Base-by-base conservation (phyloP, 495 filamentous ascomycete genomes). In the Diplogelasinospora grovesii region DNA sequence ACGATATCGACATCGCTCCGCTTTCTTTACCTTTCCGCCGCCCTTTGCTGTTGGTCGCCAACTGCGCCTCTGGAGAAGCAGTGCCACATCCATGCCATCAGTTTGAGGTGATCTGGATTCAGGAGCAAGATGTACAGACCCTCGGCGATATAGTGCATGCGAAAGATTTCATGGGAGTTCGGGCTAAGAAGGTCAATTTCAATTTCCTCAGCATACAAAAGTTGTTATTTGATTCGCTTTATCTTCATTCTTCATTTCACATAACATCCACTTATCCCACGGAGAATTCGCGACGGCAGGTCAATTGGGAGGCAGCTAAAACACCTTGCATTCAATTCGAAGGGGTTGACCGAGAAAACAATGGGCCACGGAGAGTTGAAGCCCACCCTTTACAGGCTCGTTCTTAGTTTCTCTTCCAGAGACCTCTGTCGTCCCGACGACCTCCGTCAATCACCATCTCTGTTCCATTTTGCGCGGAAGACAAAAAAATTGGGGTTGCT, bases 401-500 rank as follows among this genome's bases (percentile, higher is more conserved):
- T n/a, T 11, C 8, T 13, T 10, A 16, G 29, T 13, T 32, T 5
- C 5, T 32, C 29, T 32, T 13, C 15, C 18, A 14, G 8, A 39
- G 18, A 19, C 8, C 4, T 22, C 22, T 8, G n/a, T 15, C 19
- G 24, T 3, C 11, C n/a, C 14, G 4, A 9, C 6, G 18, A 20
- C 2, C 5, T 15, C 25, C 29, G 23, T 29, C 18, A 32, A 29
- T 42, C 28, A n/a, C n/a, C n/a, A n/a, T n/a, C n/a, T n/a, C n/a
- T n/a, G n/a, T n/a, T n/a, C n/a, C n/a, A n/a, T n/a, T 46, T 20
- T 39, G 19, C 15, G 15, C 14, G 45, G 41, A 59, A 56, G 48
- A 55, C 22, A 58, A 61, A 61, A 56, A n/a, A n/a, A n/a, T n/a
- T n/a, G 47, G 32, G 44, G 37, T 39, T 43, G 41, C 16, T n/a